A percentile compares a stretch with the other conserved stretches of the same genome.
These are phyloP conservation scores for Penicillium sp. DNA, from an alignment of 2,329 filamentous ascomycete genomes.

Conservation along the genomic window DNA sequence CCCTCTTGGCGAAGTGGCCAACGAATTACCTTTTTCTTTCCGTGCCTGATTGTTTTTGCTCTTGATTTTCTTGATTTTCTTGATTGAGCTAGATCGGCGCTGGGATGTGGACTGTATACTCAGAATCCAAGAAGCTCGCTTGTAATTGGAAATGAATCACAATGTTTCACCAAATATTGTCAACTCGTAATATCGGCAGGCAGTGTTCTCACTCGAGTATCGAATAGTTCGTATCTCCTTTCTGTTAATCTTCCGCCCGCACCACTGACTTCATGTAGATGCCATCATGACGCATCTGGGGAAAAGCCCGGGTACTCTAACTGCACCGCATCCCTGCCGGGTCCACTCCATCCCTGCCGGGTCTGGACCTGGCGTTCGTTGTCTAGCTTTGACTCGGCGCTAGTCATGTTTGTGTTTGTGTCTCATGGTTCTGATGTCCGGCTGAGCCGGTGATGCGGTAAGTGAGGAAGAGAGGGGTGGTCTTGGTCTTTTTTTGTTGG, in stretches of 20 bases:
- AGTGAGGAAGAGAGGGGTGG: not conserved
- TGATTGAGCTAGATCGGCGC: not conserved
- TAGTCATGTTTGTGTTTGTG: constrained; percentile 24
- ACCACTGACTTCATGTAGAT: constrained; percentile 28
- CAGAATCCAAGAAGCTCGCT: not conserved
- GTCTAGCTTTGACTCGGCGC: constrained; percentile 17
- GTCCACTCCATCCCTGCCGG: constrained; percentile 11
- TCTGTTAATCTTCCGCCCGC: constrained; percentile 8
- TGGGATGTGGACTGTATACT: not conserved
- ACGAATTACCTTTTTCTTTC: not conserved
- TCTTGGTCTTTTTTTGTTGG: not conserved
- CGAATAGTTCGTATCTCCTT: not conserved
- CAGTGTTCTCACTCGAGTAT: not conserved
- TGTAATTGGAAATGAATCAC: not conserved
- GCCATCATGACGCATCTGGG: constrained; percentile 39
- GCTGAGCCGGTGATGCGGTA: constrained; percentile 1
- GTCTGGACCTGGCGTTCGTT: constrained; percentile 16
- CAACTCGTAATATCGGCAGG: not conserved
- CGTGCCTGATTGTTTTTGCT: not conserved
- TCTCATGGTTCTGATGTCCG: constrained; percentile 19
- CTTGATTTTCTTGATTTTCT: not conserved
- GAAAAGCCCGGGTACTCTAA: constrained; percentile 18
- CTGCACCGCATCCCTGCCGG: constrained; percentile 8
- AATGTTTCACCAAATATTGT: not conserved
- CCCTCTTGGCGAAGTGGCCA: not conserved